Evolutionary conservation across 2,329 filamentous ascomycete genomes (phyloP), one percentile per base, ranked within the genome.

Genomic region (Fusarium dlaminii): DNA sequence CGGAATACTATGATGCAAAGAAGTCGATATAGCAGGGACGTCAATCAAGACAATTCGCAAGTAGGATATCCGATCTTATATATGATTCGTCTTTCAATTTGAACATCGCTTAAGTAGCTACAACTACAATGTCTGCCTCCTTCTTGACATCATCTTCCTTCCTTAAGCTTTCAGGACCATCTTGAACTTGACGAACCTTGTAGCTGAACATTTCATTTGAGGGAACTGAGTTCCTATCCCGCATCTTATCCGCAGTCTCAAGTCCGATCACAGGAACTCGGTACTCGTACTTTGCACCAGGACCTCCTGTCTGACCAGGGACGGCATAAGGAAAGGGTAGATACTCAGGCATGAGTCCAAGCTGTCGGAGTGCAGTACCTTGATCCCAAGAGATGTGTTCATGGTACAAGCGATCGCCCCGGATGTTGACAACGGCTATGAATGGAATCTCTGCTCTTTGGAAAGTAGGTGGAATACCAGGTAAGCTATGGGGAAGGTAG

Each of bases 321-420:
- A 91, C 68, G 0, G 85, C 72, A 75, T 91, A 89, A 0, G 90
- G 90, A 69, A 90, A 93, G 0, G 88, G 87, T 0, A 93, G 84
- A 71, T 90, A 93, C 63, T 93, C 80, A 1, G 81, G 81, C 56
- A 92, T 73, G 34, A 91, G 72, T 0, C 88, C 90, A 9, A 90
- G 77, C 76, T 92, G 90, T 17, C 87, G 81, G 17, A 93, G 80
- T 13, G 89, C 88, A 2, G 88, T 92, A 0, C 86, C 89, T 76
- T 93, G 90, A 64, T 93, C 91, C 91, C 91, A 93, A 12, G 88
- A 85, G 15, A 93, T 90, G 70, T 92, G 90, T 76, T 93, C 91
- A 64, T 92, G 89, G 68, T 89, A 91, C 2, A 93, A 79, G 3
- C 89, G 84, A 59, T 92, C 90, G 3, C 90, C 91, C 0, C 90